Percentiles rank a stretch among this genome's conserved stretches.
Evolutionary conservation across 192 early-diverging fungal species (phyloP).

Genomic region (Coemansia sp.): DNA sequence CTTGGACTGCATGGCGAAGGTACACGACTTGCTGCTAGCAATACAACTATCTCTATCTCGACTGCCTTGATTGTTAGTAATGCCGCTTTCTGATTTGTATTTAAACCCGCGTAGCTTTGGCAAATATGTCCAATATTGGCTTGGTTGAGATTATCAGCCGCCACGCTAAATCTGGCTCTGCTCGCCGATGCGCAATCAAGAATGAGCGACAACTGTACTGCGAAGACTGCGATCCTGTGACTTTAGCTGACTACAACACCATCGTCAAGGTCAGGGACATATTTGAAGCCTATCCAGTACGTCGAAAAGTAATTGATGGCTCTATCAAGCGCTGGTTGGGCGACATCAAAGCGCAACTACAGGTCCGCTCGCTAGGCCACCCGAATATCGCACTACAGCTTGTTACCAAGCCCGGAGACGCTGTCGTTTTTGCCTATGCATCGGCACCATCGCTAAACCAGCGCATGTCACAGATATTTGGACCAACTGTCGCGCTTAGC

Average conservation of each 20-base stretch:
- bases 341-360: conserved; percentile 17
- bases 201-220: conserved; percentile 19
- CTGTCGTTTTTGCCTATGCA: conserved; percentile 19
- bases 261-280: conserved; percentile 26
- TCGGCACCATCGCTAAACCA: conserved; percentile 34
- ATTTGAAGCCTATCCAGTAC: conserved; percentile 32
- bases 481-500: conserved; percentile 15
- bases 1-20: conserved; percentile 40
- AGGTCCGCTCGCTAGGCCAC: conserved; percentile 23
- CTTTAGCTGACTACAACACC: conserved; percentile 14
- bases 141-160: conserved; percentile 26
- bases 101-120: conserved; percentile 24
- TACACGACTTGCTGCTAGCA: not conserved
- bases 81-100: not conserved
- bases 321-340: conserved; percentile 16
- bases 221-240: not conserved
- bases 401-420: not conserved
- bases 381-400: conserved; percentile 36
- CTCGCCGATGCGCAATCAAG: conserved; percentile 16
- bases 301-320: conserved; percentile 18
- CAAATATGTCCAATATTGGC: conserved; percentile 41
- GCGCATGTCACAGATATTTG: conserved; percentile 34
- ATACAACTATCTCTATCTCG: not conserved
- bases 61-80: not conserved
- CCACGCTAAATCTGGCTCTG: not conserved